These are phyloP conservation scores for Moringa oleifera DNA, from an alignment of 345 rosid genomes.

Conservation along the genomic window DNA sequence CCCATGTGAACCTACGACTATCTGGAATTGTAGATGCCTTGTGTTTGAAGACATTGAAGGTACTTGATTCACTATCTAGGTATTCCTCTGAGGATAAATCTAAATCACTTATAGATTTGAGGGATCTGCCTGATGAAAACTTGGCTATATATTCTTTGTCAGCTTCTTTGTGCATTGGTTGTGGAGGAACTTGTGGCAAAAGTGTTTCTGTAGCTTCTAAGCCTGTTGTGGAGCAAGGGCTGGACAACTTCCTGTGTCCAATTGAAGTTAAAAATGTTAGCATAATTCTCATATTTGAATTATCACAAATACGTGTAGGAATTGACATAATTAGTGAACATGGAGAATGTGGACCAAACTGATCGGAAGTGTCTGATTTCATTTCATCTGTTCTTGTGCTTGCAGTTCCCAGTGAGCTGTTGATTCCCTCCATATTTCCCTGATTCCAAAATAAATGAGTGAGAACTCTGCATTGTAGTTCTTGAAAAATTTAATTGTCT, in stretches of 20 bases:
- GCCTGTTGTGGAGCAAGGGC: slow-evolving; percentile 22
- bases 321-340: slow-evolving; percentile 1
- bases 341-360: slow-evolving; percentile 21
- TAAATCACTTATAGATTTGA: too few species aligned
- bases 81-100: too few species aligned
- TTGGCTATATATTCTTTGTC: slow-evolving; percentile 17
- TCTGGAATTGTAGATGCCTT: slow-evolving; percentile 23
- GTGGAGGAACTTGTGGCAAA: slow-evolving; percentile 19
- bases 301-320: neutral
- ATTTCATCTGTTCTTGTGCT: slow-evolving; percentile 13
- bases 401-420: slow-evolving; percentile 4
- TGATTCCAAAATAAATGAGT: slow-evolving; percentile 20
- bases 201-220: slow-evolving; percentile 10
- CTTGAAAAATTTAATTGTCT: neutral
- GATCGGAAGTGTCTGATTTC: slow-evolving; percentile 19
- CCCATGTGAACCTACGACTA: slow-evolving; percentile 12
- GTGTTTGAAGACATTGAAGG: slow-evolving; percentile 37
- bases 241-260: slow-evolving; percentile 30
- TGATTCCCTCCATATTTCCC: slow-evolving; percentile 23
- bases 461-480: neutral
- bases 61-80: slow-evolving; percentile 26
- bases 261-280: neutral
- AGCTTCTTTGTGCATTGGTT: slow-evolving; percentile 21
- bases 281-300: neutral
- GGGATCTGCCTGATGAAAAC: slow-evolving; percentile 24